phyloP scores from a whole-genome alignment of 306 rosid genomes.

The Fragaria ananassa region DNA sequence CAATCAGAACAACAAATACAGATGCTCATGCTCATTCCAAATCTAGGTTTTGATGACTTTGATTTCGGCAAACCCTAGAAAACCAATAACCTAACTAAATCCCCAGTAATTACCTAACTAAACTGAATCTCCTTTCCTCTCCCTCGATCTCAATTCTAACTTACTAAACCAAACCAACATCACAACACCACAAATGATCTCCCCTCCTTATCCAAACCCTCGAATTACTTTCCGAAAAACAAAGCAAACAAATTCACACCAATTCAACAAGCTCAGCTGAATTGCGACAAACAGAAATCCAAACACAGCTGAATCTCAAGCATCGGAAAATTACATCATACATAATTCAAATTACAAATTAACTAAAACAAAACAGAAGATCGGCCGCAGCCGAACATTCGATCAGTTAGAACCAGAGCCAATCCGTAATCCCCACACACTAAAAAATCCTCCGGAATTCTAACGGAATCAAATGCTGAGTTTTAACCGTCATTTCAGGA shows the following conservation, averaged over 20 bases:
- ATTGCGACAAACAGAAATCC: background rate
- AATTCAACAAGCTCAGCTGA: conserved; percentile 27
- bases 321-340: conserved; percentile 20
- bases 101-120: conserved; percentile 14
- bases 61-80: background rate
- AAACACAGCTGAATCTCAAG: background rate
- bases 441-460: conserved; percentile 32
- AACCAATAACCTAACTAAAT: conserved; percentile 20
- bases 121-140: conserved; percentile 1
- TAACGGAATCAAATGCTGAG: conserved; percentile 25
- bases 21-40: no score
- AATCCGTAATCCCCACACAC: conserved; percentile 27
- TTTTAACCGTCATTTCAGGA: conserved; percentile 11
- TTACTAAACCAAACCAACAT: conserved; percentile 8
- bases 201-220: conserved; percentile 29
- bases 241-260: conserved; percentile 21
- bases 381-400: conserved; percentile 29
- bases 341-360: conserved; percentile 9
- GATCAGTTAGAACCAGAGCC: conserved; percentile 20
- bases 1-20: background rate
- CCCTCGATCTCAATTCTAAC: background rate
- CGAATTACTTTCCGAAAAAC: conserved; percentile 8
- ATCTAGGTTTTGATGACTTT: background rate
- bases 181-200: conserved; percentile 24
- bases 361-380: conserved; percentile 1